phyloP scores from a whole-genome alignment of 768 basidiomycete genomes.

The Suillus ampliporus region DNA sequence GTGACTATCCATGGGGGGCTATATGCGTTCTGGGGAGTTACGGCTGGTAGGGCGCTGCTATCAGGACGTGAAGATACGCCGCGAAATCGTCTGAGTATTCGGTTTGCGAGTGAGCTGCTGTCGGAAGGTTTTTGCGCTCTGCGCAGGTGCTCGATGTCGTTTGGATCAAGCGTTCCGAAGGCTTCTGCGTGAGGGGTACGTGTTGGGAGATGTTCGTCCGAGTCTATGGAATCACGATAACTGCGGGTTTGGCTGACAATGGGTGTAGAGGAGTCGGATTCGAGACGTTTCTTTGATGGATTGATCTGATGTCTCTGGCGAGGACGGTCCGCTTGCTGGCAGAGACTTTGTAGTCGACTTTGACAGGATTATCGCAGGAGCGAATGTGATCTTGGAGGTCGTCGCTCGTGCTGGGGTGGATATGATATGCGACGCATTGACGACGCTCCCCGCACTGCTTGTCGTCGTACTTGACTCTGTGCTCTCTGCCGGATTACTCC shows the following conservation, averaged over 20 bases:
- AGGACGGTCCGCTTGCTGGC: conserved; percentile 25
- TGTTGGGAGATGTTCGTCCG: conserved; percentile 36
- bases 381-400: conserved; percentile 22
- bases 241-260: conserved; percentile 18
- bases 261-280: conserved; percentile 19
- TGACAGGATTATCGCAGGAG: conserved; percentile 25
- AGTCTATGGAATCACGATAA: conserved; percentile 34
- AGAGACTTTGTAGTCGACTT: conserved; percentile 11
- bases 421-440: conserved; percentile 14
- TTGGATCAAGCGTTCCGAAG: conserved; percentile 63
- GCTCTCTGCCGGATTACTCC: conserved; percentile 36
- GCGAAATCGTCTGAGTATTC: conserved; percentile 30
- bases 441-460: conserved; percentile 38
- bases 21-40: conserved; percentile 39
- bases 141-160: conserved; percentile 52
- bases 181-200: conserved; percentile 69
- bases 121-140: conserved; percentile 35
- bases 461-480: conserved; percentile 36
- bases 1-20: conserved; percentile 69
- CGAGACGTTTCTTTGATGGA: conserved; percentile 12
- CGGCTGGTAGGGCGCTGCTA: conserved; percentile 27
- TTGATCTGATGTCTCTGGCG: conserved; percentile 20
- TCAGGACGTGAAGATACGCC: conserved; percentile 23
- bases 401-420: conserved; percentile 17
- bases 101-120: conserved; percentile 25